Evolutionary conservation across 805 yeast species (phyloP).

Genomic region (Ogataea sp.): DNA sequence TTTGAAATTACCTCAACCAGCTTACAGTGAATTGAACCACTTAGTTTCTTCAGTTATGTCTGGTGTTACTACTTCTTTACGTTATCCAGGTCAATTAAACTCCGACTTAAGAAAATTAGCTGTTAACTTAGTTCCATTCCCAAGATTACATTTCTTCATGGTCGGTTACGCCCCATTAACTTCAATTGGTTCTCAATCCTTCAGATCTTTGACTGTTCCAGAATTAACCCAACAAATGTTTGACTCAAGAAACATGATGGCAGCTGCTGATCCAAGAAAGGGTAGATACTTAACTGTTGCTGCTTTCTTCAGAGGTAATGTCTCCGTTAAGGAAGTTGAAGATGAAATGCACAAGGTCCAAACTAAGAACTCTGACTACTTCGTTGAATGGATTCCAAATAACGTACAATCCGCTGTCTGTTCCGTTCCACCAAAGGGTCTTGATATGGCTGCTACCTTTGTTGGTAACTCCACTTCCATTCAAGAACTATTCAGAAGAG

Average conservation of each 20-base stretch:
- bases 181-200: constrained; percentile 70
- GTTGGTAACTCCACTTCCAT: constrained; percentile 91
- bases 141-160: constrained; percentile 91
- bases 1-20: constrained; percentile 71
- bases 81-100: constrained; percentile 94
- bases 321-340: constrained; percentile 87
- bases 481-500: constrained; percentile 84
- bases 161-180: constrained; percentile 93
- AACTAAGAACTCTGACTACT: constrained; percentile 70
- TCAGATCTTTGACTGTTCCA: constrained; percentile 79
- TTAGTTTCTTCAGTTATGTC: constrained; percentile 89
- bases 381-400: constrained; percentile 95
- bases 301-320: constrained; percentile 91
- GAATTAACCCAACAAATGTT: constrained; percentile 93
- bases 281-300: constrained; percentile 92
- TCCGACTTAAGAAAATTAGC: constrained; percentile 90
- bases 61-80: constrained; percentile 88
- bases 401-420: constrained; percentile 93
- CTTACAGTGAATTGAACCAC: constrained; percentile 69
- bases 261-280: constrained; percentile 84
- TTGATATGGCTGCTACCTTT: constrained; percentile 87
- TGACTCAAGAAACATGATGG: constrained; percentile 92
- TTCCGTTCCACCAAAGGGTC: constrained; percentile 78
- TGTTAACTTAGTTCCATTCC: constrained; percentile 91
- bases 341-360: constrained; percentile 86